These are phyloP conservation scores for Cryptosporidium muris DNA, from an alignment of 169 alveolate species.

Conservation along the genomic window DNA sequence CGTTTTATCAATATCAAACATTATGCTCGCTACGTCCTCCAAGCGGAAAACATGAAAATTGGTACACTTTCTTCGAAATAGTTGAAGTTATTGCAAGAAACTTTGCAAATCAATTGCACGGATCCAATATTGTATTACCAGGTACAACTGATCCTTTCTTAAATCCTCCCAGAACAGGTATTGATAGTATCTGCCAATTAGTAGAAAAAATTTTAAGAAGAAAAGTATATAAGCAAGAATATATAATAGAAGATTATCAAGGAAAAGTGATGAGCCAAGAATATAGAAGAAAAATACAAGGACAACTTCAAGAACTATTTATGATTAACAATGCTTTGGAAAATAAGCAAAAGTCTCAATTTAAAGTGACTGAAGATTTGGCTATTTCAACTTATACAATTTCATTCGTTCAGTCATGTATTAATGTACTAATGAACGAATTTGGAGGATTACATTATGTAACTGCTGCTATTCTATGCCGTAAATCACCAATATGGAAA, in stretches of 20 bases:
- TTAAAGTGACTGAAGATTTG: neutral
- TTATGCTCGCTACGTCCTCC: constrained; percentile 34
- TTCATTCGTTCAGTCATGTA: constrained; percentile 49
- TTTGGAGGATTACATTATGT: constrained; percentile 47
- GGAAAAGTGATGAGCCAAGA: neutral
- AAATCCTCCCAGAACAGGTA: constrained; percentile 4
- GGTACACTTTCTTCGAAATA: constrained; percentile 26
- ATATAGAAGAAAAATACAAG: no score
- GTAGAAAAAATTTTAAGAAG: constrained; percentile 23
- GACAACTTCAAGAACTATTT: no score
- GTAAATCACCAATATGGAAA: constrained; percentile 64
- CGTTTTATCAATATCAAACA: constrained; percentile 49
- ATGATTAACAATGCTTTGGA: no score
- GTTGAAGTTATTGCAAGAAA: constrained; percentile 52
- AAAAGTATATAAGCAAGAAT: neutral
- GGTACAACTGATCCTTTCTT: constrained; percentile 15
- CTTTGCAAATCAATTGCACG: constrained; percentile 15
- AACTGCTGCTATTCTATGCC: constrained; percentile 45
- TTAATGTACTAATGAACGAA: constrained; percentile 15
- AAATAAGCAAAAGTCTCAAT: neutral
- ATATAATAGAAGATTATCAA: neutral
- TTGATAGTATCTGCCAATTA: constrained; percentile 25
- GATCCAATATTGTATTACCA: constrained; percentile 28
- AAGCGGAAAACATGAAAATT: neutral
- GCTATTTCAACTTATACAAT: constrained; percentile 17